Conservation (phyloP, 352 stramenopile genomes). For the Globisporangium canariense region DNA sequence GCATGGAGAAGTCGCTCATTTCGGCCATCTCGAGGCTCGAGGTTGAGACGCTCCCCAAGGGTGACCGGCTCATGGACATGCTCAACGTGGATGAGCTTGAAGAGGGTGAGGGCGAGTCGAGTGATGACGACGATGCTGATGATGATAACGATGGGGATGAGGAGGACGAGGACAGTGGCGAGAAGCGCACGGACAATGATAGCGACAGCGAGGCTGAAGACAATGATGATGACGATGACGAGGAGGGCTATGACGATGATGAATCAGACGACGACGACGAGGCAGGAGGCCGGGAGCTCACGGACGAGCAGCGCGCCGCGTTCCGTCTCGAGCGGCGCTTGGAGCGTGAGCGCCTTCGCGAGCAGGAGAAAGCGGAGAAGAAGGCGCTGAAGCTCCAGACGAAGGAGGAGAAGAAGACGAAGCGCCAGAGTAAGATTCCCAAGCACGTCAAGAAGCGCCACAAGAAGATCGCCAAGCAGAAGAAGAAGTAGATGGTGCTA, state of each 20-base stretch:
- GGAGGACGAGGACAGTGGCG: constrained; percentile 45
- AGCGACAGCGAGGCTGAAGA: constrained; percentile 39
- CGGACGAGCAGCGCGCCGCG: constrained; percentile 79
- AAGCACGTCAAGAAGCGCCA: constrained; percentile 99
- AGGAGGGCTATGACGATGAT: background rate
- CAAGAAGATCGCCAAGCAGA: constrained; percentile 94
- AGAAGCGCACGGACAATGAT: constrained; percentile 43
- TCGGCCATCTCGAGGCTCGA: constrained; percentile 77
- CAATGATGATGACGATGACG: constrained; percentile 38
- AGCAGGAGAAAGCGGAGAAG: constrained; percentile 63
- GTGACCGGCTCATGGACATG: constrained; percentile 65
- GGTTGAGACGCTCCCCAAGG: constrained; percentile 32
- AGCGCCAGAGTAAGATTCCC: constrained; percentile 96
- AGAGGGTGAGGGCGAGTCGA: constrained; percentile 61
- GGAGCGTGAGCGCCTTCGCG: constrained; percentile 52
- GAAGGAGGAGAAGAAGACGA: constrained; percentile 92
- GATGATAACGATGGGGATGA: constrained; percentile 40
- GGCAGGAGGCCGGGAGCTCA: constrained; percentile 43
- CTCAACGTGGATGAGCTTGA: constrained; percentile 59
- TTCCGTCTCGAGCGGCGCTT: constrained; percentile 82
- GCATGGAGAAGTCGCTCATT: constrained; percentile 82
- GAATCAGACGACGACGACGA: constrained; percentile 31
- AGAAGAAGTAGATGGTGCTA: constrained; percentile 52
- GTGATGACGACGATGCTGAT: constrained; percentile 52
- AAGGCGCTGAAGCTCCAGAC: constrained; percentile 96